Conservation (phyloP, 495 filamentous ascomycete species). For the Daldinia loculata region DNA sequence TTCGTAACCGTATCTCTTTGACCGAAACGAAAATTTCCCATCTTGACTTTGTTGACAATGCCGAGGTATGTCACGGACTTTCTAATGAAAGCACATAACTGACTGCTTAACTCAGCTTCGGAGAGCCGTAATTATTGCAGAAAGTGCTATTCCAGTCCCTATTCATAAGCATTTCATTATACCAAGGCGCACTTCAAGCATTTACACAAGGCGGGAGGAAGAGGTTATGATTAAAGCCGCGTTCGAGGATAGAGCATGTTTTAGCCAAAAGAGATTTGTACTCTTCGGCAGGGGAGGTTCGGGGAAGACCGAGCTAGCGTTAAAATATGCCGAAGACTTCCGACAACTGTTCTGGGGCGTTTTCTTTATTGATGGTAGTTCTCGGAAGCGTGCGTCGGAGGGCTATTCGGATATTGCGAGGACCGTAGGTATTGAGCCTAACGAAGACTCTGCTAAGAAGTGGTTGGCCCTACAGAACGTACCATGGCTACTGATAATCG, state of each 20-base stretch:
- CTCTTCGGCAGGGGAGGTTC: background rate
- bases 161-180: background rate
- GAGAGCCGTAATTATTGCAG: background rate
- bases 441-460: background rate
- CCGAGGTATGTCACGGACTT: background rate
- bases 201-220: background rate
- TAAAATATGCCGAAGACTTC: background rate
- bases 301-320: background rate
- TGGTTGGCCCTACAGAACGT: background rate
- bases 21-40: background rate
- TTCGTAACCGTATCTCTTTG: background rate
- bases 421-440: background rate
- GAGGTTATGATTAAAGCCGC: background rate
- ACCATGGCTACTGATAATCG: background rate
- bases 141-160: background rate
- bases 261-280: background rate
- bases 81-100: background rate
- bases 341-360: background rate
- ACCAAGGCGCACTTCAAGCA: background rate
- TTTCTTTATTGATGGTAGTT: background rate
- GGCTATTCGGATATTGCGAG: background rate
- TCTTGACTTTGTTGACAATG: background rate
- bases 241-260: background rate
- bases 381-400: background rate
- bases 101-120: background rate